Conservation (phyloP, 768 basidiomycete genomes). For the Russula compacta region DNA sequence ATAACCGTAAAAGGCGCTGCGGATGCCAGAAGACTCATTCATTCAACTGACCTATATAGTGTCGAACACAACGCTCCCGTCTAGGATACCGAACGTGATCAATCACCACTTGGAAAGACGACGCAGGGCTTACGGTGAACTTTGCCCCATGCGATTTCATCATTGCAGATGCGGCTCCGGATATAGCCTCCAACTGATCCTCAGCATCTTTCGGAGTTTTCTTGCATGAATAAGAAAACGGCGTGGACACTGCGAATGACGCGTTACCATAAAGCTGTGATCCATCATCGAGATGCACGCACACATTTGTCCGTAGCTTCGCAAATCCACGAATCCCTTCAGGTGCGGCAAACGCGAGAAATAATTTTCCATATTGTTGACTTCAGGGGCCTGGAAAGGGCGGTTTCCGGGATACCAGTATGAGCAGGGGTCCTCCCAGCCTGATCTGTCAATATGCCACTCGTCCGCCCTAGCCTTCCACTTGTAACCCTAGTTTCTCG, state of each 20-base stretch:
- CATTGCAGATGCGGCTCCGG: conserved; percentile 54
- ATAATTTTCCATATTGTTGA: conserved; percentile 65
- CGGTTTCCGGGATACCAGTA: conserved; percentile 68
- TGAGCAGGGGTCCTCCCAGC: conserved; percentile 49
- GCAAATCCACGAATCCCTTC: conserved; percentile 60
- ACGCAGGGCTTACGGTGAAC: conserved; percentile 36
- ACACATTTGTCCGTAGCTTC: conserved; percentile 83
- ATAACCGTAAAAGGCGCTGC: conserved; percentile 8
- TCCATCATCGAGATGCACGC: not conserved
- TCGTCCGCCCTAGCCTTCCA: conserved; percentile 40
- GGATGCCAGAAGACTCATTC: not conserved
- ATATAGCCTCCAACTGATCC: conserved; percentile 62
- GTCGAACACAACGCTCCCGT: conserved; percentile 39
- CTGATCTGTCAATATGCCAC: not conserved
- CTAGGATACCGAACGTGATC: conserved; percentile 21
- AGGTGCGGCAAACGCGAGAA: conserved; percentile 44
- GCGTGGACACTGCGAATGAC: conserved; percentile 51
- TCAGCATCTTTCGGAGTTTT: conserved; percentile 59
- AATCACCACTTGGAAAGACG: not conserved
- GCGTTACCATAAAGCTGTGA: not conserved
- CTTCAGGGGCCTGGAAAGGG: conserved; percentile 70
- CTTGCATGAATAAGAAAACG: conserved; percentile 66
- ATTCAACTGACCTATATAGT: conserved; percentile 34
- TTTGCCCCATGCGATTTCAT: conserved; percentile 43
- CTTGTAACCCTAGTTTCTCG: conserved; percentile 49